Conservation (phyloP, 495 filamentous ascomycete genomes). For the Pyrenopolyporus hunteri region DNA sequence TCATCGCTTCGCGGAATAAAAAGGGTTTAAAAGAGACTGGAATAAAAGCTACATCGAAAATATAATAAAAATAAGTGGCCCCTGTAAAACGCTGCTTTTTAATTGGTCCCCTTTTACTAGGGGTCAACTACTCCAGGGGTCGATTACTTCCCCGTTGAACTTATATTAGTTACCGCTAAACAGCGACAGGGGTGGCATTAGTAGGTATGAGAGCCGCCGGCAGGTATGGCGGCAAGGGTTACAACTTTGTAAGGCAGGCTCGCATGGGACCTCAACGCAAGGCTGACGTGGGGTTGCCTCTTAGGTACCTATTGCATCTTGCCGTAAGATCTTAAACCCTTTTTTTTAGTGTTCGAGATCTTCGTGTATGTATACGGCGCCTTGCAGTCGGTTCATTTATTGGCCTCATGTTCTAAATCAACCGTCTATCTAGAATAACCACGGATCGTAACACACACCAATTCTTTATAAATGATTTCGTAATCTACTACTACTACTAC, state of each 20-base stretch:
- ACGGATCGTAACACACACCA: background rate
- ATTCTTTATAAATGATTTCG: background rate
- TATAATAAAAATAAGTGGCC: too few relatives aligned
- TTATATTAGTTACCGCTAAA: too few relatives aligned
- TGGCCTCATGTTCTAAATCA: slow-evolving; percentile 20
- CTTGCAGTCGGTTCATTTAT: slow-evolving; percentile 16
- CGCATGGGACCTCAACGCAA: slow-evolving; percentile 25
- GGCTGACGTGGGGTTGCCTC: slow-evolving; percentile 32
- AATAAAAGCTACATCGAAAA: too few relatives aligned
- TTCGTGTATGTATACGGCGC: background rate
- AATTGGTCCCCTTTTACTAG: too few relatives aligned
- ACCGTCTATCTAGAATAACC: background rate
- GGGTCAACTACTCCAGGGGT: too few relatives aligned
- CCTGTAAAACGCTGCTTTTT: too few relatives aligned
- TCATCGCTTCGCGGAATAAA: too few relatives aligned
- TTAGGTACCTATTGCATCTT: slow-evolving; percentile 10
- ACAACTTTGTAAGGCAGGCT: slow-evolving; percentile 20
- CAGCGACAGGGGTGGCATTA: slow-evolving; percentile 7
- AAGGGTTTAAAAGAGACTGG: too few relatives aligned
- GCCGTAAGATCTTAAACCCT: slow-evolving; percentile 28
- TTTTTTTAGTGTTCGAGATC: slow-evolving; percentile 18
- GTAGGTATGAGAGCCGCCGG: slow-evolving; percentile 21
- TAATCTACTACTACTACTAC: background rate
- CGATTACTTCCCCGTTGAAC: too few relatives aligned
- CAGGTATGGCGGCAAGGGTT: slow-evolving; percentile 9